These are phyloP conservation scores for Eucalyptus microcorys DNA, from an alignment of 345 rosid species.

Conservation along the genomic window DNA sequence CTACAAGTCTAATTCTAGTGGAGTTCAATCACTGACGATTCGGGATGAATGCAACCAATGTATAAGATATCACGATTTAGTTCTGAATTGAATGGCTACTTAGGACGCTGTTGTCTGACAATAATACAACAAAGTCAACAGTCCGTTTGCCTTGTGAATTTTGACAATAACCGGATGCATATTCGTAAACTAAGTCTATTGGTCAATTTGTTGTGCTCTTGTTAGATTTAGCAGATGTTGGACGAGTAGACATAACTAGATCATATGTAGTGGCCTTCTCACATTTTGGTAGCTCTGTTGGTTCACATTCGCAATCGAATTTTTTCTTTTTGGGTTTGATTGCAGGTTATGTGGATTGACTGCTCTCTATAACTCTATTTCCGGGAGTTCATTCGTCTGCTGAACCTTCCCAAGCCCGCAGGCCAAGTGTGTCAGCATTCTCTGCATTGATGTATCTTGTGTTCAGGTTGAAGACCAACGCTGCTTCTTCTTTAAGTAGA, in stretches of 20 bases:
- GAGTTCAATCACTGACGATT: not conserved
- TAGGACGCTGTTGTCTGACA: not conserved
- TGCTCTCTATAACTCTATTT: not conserved
- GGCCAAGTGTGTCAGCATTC: not conserved
- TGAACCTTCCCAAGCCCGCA: not conserved
- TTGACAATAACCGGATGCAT: not conserved
- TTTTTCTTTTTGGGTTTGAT: not conserved
- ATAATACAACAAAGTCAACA: not conserved
- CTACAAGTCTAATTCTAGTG: not conserved
- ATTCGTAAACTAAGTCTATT: not conserved
- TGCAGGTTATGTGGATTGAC: not conserved
- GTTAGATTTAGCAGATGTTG: not conserved
- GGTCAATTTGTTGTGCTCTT: not conserved
- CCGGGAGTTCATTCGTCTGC: not conserved
- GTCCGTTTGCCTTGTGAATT: not conserved
- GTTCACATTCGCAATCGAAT: not conserved
- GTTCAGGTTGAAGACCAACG: not conserved
- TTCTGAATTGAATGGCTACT: not conserved
- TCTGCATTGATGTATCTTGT: not conserved
- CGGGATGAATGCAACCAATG: not conserved
- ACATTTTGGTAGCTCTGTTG: not conserved
- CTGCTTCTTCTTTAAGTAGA: not conserved
- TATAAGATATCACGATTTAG: not conserved
- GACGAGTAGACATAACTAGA: not conserved
- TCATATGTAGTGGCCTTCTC: accelerated